phyloP scores from a whole-genome alignment of 192 early-diverging fungal species.

The Backusella luteola region DNA sequence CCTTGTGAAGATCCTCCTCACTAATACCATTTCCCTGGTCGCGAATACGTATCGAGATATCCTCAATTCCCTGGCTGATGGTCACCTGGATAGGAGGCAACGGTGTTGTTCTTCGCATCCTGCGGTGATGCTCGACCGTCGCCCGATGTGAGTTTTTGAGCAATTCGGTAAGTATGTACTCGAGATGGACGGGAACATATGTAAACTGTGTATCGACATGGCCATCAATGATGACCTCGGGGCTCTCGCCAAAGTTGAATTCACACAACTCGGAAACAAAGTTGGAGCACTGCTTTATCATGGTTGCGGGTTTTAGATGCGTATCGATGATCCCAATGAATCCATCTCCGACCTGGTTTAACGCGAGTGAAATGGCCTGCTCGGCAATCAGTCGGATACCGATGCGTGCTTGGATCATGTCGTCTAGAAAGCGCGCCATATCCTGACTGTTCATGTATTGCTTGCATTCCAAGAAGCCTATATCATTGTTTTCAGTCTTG shows the following conservation, averaged over 20 bases:
- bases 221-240: constrained; percentile 68
- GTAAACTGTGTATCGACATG: constrained; percentile 64
- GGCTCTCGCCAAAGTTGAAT: constrained; percentile 83
- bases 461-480: constrained; percentile 86
- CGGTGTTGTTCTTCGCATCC: constrained; percentile 23
- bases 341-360: constrained; percentile 40
- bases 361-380: constrained; percentile 78
- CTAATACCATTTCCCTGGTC: constrained; percentile 93
- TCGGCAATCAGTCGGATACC: constrained; percentile 91
- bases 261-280: constrained; percentile 88
- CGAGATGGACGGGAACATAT: constrained; percentile 90
- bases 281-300: constrained; percentile 67
- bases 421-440: constrained; percentile 75
- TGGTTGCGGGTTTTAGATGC: constrained; percentile 56
- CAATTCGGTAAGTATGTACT: constrained; percentile 91
- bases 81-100: constrained; percentile 89
- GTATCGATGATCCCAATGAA: constrained; percentile 91
- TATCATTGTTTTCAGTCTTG: background rate
- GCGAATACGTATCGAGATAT: constrained; percentile 81
- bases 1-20: constrained; percentile 64
- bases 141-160: constrained; percentile 89
- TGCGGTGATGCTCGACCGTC: constrained; percentile 70
- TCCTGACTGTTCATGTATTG: constrained; percentile 78
- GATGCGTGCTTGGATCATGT: constrained; percentile 90
- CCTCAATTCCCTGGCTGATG: constrained; percentile 72